Percentiles rank a stretch among this genome's conserved stretches.
These are phyloP conservation scores for Ceratobasidium sp. DNA, from an alignment of 1,284 basidiomycete genomes.

Conservation along the genomic window DNA sequence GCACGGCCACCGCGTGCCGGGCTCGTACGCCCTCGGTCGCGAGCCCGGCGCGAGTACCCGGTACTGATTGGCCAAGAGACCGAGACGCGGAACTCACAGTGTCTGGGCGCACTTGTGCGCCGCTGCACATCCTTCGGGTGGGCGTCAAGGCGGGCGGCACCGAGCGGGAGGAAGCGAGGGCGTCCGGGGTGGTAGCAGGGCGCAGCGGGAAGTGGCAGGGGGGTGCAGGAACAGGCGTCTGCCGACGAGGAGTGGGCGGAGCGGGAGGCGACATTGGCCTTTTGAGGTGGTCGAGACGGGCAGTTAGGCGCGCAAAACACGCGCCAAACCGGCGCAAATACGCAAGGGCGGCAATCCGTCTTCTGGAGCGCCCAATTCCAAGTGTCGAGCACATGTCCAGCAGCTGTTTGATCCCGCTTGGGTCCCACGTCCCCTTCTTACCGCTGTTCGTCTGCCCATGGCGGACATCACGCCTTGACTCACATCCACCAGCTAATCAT, in stretches of 20 bases:
- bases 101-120: constrained; percentile 17
- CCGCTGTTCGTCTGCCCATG: background rate
- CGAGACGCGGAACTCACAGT: constrained; percentile 20
- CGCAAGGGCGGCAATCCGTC: constrained; percentile 6
- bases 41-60: background rate
- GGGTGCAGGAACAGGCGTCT: background rate
- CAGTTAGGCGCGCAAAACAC: constrained; percentile 17
- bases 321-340: background rate
- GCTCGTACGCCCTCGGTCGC: background rate
- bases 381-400: constrained; percentile 4
- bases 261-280: constrained; percentile 4
- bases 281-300: background rate
- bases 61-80: background rate
- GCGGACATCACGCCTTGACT: constrained; percentile 24
- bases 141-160: background rate
- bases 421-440: constrained; percentile 4
- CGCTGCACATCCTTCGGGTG: constrained; percentile 21
- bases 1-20: background rate
- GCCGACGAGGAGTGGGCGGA: constrained; percentile 7
- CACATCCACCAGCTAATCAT: constrained; percentile 3
- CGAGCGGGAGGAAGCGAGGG: background rate
- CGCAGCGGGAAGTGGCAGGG: background rate
- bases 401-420: constrained; percentile 20
- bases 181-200: background rate
- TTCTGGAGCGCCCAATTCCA: constrained; percentile 4